These are phyloP conservation scores for sweet orange (Citrus sinensis) DNA, from an alignment of 345 rosid species.

Conservation along the genomic window DNA sequence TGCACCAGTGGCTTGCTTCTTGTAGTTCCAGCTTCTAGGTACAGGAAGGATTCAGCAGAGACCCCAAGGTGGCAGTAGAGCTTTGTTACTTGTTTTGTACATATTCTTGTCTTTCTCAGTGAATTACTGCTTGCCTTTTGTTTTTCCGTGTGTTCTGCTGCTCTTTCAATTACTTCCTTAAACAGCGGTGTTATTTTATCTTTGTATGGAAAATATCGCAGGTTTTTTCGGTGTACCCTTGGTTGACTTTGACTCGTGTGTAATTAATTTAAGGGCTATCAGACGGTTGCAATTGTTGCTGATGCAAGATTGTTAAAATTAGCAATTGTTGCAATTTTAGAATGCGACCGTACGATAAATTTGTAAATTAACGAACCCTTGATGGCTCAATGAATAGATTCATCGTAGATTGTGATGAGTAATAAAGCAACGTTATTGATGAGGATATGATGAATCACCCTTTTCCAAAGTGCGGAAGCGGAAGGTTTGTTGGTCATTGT, in stretches of 20 bases:
- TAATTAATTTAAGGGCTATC: background rate
- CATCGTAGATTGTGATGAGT: background rate
- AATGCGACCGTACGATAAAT: background rate
- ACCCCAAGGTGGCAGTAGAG: background rate
- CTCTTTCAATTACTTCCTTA: background rate
- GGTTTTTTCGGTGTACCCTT: background rate
- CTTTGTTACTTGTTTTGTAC: constrained; percentile 5
- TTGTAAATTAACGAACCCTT: background rate
- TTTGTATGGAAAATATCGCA: background rate
- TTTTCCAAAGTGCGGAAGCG: background rate
- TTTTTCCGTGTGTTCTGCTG: background rate
- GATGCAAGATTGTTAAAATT: background rate
- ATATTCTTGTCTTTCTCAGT: background rate
- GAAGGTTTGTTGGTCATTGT: background rate
- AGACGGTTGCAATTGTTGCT: background rate
- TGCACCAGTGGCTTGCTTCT: constrained; percentile 6
- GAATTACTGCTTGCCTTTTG: background rate
- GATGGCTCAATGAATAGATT: background rate
- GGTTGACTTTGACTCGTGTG: background rate
- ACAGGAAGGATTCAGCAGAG: constrained; percentile 10
- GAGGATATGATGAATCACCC: background rate
- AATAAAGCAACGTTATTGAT: background rate
- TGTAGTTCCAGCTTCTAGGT: constrained; percentile 5
- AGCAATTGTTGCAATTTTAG: background rate
- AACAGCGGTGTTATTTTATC: too few species aligned